These are phyloP conservation scores for Cryphonectria naterciae DNA, from an alignment of 2,329 filamentous ascomycete genomes.

Conservation along the genomic window DNA sequence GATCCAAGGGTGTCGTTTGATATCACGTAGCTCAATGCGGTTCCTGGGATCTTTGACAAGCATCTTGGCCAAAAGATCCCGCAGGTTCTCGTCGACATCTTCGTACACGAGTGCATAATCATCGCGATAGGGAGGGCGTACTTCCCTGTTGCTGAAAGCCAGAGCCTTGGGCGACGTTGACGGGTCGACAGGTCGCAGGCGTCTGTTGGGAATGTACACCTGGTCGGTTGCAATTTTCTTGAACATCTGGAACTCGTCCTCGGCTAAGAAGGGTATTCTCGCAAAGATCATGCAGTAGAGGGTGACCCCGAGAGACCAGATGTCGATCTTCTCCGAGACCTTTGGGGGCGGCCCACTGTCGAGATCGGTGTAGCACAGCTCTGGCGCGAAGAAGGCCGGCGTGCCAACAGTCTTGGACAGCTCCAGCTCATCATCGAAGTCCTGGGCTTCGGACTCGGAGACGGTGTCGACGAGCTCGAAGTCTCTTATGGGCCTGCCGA, in stretches of 20 bases:
- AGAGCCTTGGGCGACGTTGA: conserved; percentile 59
- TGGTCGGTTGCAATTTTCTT: conserved; percentile 88
- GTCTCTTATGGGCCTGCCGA: conserved; percentile 84
- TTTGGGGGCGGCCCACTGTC: conserved; percentile 67
- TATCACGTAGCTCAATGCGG: conserved; percentile 86
- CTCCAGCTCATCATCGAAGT: conserved; percentile 91
- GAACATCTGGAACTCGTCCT: conserved; percentile 92
- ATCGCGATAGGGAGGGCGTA: conserved; percentile 70
- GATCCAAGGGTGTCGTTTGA: conserved; percentile 94
- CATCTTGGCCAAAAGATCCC: conserved; percentile 78
- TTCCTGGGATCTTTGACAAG: conserved; percentile 87
- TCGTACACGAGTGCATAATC: conserved; percentile 85
- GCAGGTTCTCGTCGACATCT: conserved; percentile 77
- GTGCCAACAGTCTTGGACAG: conserved; percentile 98
- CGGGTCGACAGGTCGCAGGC: conserved; percentile 76
- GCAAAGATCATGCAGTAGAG: conserved; percentile 95
- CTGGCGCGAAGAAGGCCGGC: conserved; percentile 95
- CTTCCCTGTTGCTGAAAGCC: conserved; percentile 61
- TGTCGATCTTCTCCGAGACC: conserved; percentile 91
- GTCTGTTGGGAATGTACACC: conserved; percentile 82
- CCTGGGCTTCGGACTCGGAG: conserved; percentile 80
- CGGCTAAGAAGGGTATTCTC: conserved; percentile 88
- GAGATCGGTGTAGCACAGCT: conserved; percentile 87
- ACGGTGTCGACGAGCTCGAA: conserved; percentile 76
- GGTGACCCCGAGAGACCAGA: conserved; percentile 96